These are phyloP conservation scores for Clohesyomyces aquaticus DNA, from an alignment of 495 filamentous ascomycete genomes.

Conservation along the genomic window DNA sequence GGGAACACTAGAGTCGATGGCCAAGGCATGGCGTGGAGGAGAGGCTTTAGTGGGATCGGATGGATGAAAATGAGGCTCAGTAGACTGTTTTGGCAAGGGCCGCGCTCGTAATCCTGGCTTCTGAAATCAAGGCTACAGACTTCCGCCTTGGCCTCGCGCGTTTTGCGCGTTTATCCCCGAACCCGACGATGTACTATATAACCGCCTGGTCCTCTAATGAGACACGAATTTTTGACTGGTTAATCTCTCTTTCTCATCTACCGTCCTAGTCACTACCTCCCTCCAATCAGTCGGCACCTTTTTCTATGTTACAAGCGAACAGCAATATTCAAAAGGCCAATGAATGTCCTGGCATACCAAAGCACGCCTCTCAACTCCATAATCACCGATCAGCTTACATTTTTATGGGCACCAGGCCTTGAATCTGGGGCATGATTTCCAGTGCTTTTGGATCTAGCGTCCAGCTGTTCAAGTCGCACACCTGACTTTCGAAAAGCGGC, in stretches of 20 bases:
- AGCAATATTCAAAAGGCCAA: too few species aligned
- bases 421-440: conserved; percentile 31
- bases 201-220: too few species aligned
- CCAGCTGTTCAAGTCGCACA: conserved; percentile 31
- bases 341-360: too few species aligned
- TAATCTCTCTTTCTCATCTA: neutral
- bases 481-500: conserved; percentile 31
- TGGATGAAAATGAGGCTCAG: neutral
- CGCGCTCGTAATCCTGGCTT: neutral
- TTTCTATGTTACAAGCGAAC: too few species aligned
- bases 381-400: conserved; percentile 2
- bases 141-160: neutral
- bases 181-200: neutral
- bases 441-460: conserved; percentile 33
- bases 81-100: neutral
- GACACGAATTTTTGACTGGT: too few species aligned
- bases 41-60: conserved; percentile 12
- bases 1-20: neutral
- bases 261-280: neutral
- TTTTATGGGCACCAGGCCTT: conserved; percentile 27
- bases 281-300: too few species aligned
- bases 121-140: neutral
- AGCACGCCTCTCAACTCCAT: too few species aligned
- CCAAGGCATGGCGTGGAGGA: neutral
- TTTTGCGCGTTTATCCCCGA: conserved; percentile 1